Conservation (phyloP, 1,139 yeast species). For the Debaryomycetaceae sp. region DNA sequence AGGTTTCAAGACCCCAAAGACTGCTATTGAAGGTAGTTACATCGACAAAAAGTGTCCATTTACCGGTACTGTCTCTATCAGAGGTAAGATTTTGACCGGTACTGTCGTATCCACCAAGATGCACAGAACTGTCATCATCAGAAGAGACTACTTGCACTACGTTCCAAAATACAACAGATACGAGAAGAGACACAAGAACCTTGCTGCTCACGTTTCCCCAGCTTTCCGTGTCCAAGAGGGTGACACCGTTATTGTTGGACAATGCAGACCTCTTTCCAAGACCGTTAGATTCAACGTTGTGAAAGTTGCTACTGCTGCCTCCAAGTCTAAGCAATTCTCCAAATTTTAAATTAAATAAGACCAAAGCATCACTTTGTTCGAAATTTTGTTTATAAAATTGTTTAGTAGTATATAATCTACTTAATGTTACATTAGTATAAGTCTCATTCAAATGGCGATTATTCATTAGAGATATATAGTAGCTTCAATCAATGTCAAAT, state of each 20-base stretch:
- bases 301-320: conserved; percentile 87
- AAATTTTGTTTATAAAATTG: conserved; percentile 3
- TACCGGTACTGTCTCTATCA: conserved; percentile 93
- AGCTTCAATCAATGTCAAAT: not conserved
- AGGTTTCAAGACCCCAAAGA: conserved; percentile 99
- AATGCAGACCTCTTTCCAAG: conserved; percentile 99
- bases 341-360: conserved; percentile 64
- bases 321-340: conserved; percentile 91
- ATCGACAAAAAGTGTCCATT: conserved; percentile 99
- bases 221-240: conserved; percentile 99
- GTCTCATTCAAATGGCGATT: not conserved
- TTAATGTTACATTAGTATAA: conserved; percentile 24
- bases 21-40: conserved; percentile 98
- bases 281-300: conserved; percentile 99
- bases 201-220: conserved; percentile 99
- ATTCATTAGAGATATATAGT: conserved; percentile 1
- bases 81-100: conserved; percentile 99
- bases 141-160: conserved; percentile 99
- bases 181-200: conserved; percentile 99
- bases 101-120: conserved; percentile 99
- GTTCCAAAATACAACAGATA: conserved; percentile 99
- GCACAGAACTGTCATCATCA: conserved; percentile 99
- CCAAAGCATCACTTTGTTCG: conserved; percentile 1
- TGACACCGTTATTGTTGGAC: conserved; percentile 99
- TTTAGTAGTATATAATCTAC: conserved; percentile 3